A percentile compares a stretch with the other conserved stretches of the same genome.
phyloP scores from a whole-genome alignment of 345 rosid species.

The Durio zibethinus region DNA sequence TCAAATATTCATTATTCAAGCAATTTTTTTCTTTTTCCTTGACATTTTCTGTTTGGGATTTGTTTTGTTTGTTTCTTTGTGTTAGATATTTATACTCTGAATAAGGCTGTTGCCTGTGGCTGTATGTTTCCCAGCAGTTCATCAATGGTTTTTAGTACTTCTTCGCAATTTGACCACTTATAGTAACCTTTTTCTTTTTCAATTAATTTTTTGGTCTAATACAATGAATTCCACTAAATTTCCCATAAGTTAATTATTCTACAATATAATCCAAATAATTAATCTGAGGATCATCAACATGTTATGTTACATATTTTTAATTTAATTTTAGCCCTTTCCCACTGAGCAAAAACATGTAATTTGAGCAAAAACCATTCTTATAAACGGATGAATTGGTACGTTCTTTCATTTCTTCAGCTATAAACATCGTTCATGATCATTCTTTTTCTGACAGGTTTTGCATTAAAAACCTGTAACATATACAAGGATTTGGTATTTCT shows the following conservation, averaged over 20 bases:
- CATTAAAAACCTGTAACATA: background rate
- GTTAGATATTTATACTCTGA: too few species aligned
- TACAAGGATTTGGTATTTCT: background rate
- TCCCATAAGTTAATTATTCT: background rate
- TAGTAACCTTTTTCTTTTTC: too few species aligned
- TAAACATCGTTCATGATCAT: background rate
- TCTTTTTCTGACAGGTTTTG: background rate
- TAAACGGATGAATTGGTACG: background rate
- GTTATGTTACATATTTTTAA: background rate
- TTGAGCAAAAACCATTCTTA: background rate
- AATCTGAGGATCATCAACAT: background rate
- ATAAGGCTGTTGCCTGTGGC: too few species aligned
- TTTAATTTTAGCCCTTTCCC: background rate
- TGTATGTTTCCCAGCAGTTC: too few species aligned
- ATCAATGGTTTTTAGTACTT: too few species aligned
- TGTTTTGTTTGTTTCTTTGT: too few species aligned
- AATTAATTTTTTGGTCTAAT: too few species aligned
- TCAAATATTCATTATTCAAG: too few species aligned
- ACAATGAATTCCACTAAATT: background rate
- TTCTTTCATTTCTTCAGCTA: background rate
- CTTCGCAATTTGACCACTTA: too few species aligned
- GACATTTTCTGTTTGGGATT: too few species aligned
- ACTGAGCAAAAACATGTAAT: background rate
- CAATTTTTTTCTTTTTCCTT: too few species aligned
- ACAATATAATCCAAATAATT: background rate